These are phyloP conservation scores for Testicularia cyperi DNA, from an alignment of 1,284 basidiomycete genomes.

Conservation along the genomic window DNA sequence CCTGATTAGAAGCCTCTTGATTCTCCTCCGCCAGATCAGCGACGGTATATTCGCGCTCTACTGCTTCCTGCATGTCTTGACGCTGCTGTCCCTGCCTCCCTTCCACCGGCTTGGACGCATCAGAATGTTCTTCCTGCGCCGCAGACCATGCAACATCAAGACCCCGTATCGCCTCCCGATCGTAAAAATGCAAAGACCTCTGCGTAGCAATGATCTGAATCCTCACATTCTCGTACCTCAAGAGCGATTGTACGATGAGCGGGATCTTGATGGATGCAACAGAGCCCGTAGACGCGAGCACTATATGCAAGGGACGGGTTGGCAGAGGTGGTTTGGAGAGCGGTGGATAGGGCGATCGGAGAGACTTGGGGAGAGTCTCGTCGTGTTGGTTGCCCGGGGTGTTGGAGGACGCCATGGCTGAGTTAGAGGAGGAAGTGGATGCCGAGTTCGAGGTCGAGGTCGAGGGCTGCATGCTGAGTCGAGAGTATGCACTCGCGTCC, in stretches of 20 bases:
- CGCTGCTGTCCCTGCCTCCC: constrained; percentile 60
- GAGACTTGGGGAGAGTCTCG: no score
- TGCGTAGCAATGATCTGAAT: constrained; percentile 84
- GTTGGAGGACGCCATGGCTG: no score
- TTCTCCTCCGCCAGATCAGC: constrained; percentile 38
- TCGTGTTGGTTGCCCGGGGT: no score
- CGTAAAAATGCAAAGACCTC: constrained; percentile 76
- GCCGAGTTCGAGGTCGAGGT: no score
- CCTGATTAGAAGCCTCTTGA: no score
- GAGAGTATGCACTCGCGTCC: no score
- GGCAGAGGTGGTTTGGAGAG: constrained; percentile 34
- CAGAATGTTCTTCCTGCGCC: no score
- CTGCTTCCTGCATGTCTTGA: background rate
- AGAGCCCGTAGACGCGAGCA: constrained; percentile 85
- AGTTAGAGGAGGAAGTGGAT: no score
- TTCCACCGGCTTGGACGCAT: no score
- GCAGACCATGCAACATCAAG: no score
- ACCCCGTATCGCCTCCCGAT: constrained; percentile 65
- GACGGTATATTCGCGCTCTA: constrained; percentile 5
- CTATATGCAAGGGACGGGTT: constrained; percentile 65
- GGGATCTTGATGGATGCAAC: constrained; percentile 93
- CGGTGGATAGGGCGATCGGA: constrained; percentile 43
- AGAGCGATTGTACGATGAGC: constrained; percentile 76
- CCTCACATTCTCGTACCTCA: constrained; percentile 70
- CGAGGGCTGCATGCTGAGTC: no score